Conservation (phyloP, 768 basidiomycete species). For the Hygrophorus pudorinus region DNA sequence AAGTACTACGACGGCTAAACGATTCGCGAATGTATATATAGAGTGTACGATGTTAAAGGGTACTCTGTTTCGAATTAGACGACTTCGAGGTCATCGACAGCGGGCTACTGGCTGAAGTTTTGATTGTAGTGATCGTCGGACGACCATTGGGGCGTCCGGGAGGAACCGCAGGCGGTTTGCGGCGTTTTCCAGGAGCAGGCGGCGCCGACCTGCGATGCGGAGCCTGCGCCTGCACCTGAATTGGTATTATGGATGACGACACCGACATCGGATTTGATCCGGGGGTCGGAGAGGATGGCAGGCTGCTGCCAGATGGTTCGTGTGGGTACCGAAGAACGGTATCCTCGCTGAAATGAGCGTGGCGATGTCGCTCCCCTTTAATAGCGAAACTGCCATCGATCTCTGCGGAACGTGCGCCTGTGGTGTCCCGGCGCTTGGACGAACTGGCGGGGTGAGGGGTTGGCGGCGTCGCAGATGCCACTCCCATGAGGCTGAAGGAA, state of each 20-base stretch:
- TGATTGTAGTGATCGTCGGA: constrained; percentile 51
- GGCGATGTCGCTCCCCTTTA: background rate
- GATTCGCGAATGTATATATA: too few relatives aligned
- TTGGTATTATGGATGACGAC: constrained; percentile 1
- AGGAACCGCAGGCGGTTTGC: constrained; percentile 68
- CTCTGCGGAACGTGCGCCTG: background rate
- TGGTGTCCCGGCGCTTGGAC: constrained; percentile 7
- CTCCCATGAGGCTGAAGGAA: constrained; percentile 16
- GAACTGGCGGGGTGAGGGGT: constrained; percentile 5
- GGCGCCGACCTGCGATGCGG: constrained; percentile 43
- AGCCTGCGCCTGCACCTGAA: constrained; percentile 4
- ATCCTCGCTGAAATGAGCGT: background rate
- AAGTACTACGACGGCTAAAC: too few relatives aligned
- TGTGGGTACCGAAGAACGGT: background rate
- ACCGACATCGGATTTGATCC: background rate
- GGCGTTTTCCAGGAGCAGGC: constrained; percentile 55
- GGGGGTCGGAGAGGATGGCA: constrained; percentile 3
- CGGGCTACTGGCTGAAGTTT: constrained; percentile 27
- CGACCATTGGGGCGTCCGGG: constrained; percentile 37
- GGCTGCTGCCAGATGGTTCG: constrained; percentile 1
- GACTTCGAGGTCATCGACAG: background rate
- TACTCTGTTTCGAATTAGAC: background rate
- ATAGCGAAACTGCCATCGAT: background rate
- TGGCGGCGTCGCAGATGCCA: constrained; percentile 17
- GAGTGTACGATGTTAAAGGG: too few relatives aligned